Evolutionary conservation across 768 basidiomycete genomes (phyloP), one percentile per base, ranked within the genome.

Genomic region (Kwoniella dejecticola): DNA sequence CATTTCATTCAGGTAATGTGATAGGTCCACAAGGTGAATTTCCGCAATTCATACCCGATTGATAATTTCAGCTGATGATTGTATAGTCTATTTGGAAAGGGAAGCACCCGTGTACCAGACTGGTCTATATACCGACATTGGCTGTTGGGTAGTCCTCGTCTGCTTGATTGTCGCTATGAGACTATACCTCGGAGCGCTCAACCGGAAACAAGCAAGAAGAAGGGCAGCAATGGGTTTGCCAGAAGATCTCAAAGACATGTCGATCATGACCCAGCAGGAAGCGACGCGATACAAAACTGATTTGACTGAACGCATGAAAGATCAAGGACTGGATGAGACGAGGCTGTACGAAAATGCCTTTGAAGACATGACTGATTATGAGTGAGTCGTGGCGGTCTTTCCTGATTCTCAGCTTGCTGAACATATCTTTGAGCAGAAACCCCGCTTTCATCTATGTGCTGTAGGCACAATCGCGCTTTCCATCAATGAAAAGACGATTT

Each of bases 61-160:
- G 33, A 7, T 36, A 15, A 36, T 36, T 7, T 7, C 33, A 21
- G 13, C 46, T 10, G 5, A 24, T 47, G 1, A 4, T 27, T 26
- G 17, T 4, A 19, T 33, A 59, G 71, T 77, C 57, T 77, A 74
- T 60, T 60, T 74, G 13, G 54, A 65, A 3, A 26, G 41, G 11
- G 76, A 77, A 47, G 64, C 65, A 15, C 76, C 76, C 0, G 17
- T 60, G 27, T 77, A 75, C 64, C 59, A 57, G 29, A 75, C 73
- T 23, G 76, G 76, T 60, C 68, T 77, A 27, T 70, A 71, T 49
- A 70, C 74, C 60, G 72, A 76, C 55, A 68, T 76, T 19, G 64
- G 60, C 19, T 76, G 69, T 46, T 77, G 71, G 75, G 60, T 59
- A 17, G 40, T 70, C 29, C 59, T 65, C 26, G 65, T 54, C 64